Percentiles rank a stretch among this genome's conserved stretches.
These are phyloP conservation scores for Lagenidium giganteum DNA, from an alignment of 352 stramenopile genomes.

Conservation along the genomic window DNA sequence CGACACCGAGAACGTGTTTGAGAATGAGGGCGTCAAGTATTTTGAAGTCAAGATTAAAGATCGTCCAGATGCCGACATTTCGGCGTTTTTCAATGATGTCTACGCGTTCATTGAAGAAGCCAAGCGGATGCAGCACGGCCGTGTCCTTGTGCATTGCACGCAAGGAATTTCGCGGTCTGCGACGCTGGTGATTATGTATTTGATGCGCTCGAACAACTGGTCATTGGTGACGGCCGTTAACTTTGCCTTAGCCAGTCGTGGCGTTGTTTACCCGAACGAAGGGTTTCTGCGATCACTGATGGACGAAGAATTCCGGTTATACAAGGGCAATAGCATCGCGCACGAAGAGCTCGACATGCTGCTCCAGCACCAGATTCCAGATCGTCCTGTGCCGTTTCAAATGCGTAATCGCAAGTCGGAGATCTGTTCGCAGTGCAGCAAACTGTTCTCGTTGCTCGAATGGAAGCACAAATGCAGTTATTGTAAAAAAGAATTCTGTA, in stretches of 20 bases:
- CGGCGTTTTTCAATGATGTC: constrained; percentile 56
- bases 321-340: constrained; percentile 72
- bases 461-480: constrained; percentile 85
- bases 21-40: constrained; percentile 61
- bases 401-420: constrained; percentile 57
- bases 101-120: constrained; percentile 77
- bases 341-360: constrained; percentile 67
- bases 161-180: constrained; percentile 80
- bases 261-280: constrained; percentile 81
- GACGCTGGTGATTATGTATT: constrained; percentile 83
- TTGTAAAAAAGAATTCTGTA: constrained; percentile 74
- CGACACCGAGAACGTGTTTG: constrained; percentile 74
- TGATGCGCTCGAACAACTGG: constrained; percentile 81
- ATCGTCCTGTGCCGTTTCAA: constrained; percentile 67
- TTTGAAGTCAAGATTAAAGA: constrained; percentile 82
- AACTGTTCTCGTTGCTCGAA: constrained; percentile 74
- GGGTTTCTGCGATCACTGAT: constrained; percentile 75
- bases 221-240: constrained; percentile 81
- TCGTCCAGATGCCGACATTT: constrained; percentile 62
- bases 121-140: constrained; percentile 68
- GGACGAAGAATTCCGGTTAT: constrained; percentile 69
- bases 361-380: constrained; percentile 65
- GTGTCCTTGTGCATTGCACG: constrained; percentile 80
- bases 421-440: constrained; percentile 62
- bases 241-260: constrained; percentile 67